Evolutionary conservation across 208 protist genomes (phyloP), one percentile per base, ranked within the genome.

Genomic region (Phytomonas sp.): DNA sequence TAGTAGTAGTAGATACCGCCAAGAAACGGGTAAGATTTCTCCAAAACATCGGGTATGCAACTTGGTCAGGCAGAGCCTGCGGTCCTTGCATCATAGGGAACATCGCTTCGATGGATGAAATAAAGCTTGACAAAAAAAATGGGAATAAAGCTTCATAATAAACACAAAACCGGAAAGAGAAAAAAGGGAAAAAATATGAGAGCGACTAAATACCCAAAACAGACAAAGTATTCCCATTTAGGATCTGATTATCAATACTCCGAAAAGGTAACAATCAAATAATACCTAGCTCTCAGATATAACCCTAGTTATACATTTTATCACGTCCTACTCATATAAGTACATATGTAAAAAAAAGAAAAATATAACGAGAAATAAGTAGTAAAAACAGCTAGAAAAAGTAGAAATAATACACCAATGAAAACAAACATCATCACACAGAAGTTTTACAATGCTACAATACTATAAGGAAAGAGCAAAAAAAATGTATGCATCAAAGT

Each of bases 31-130:
- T 83, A n/a, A 95, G 82, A 46, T 91, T 91, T 51, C 61, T 72
- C 85, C 89, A 92, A 63, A 90, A 88, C 80, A 81, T 76, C 5
- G 75, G 80, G 70, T 90, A 87, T 4, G 85, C 72, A 67, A 82
- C 84, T 36, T 81, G 77, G 46, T 90, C 83, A 7, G 89, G 87
- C 63, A 92, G 76, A 29, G 80, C 64, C 85, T 92, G 79, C 26
- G 89, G 89, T 7, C 75, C 72, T 32, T 85, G 75, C 85, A 91
- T 91, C 1, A 82, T 83, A 37, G 89, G 87, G 68, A 92, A 93
- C 89, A 92, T 91, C 6, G 29, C 81, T 37, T n/a, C 65, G 31
- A 63, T 66, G 70, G 23, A 17, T 33, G 68, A 43, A 43, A 71
- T 59, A 71, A 23, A 69, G 5, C 8, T 68, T 36, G 23, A 36